These are phyloP conservation scores for Scalesia atractyloides DNA, from an alignment of 129 eudicot genomes.

Conservation along the genomic window DNA sequence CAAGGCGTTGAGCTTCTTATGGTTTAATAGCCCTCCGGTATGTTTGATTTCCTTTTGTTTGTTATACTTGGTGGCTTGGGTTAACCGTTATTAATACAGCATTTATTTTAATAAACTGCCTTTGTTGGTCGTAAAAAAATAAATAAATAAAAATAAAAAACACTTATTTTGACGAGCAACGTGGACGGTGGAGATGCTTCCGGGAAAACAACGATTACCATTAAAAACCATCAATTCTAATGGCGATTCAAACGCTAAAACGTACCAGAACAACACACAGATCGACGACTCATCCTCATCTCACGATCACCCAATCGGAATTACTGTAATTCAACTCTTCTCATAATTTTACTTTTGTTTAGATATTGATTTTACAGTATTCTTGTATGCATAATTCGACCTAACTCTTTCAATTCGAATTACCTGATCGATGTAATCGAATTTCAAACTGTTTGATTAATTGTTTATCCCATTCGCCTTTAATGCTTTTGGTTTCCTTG, in stretches of 20 bases:
- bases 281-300: conserved; percentile 31
- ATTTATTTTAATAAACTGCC: no score
- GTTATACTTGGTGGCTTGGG: no score
- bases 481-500: no score
- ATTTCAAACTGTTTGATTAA: neutral
- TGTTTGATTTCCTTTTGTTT: no score
- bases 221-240: conserved; percentile 28
- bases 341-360: conserved; percentile 13
- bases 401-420: conserved; percentile 1
- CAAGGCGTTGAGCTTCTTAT: no score
- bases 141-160: no score
- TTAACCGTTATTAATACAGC: no score
- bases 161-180: conserved; percentile 6
- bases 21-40: no score
- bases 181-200: conserved; percentile 43
- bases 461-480: no score
- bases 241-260: conserved; percentile 38
- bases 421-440: conserved; percentile 15
- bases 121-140: no score
- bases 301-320: conserved; percentile 15
- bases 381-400: conserved; percentile 18
- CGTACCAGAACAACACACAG: conserved; percentile 24
- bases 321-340: conserved; percentile 17
- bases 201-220: conserved; percentile 44
- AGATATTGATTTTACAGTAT: neutral